Conservation (phyloP, 805 yeast genomes). For the Cyberlindnera nakhonratchasimensis region DNA sequence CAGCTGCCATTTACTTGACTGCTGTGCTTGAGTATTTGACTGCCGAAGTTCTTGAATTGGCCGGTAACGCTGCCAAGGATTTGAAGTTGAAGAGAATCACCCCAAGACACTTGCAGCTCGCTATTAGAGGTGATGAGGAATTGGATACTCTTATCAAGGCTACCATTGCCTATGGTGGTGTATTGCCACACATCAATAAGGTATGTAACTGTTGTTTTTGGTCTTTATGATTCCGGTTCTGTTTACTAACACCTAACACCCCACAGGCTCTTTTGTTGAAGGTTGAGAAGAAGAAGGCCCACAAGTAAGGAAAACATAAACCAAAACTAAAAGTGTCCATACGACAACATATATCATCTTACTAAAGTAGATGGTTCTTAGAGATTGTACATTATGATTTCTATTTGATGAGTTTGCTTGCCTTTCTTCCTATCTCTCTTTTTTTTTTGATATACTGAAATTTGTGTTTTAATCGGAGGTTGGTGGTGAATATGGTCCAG, state of each 20-base stretch:
- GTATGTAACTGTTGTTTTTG: constrained; percentile 14
- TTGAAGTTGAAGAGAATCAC: constrained; percentile 94
- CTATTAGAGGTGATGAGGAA: constrained; percentile 98
- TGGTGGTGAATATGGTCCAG: constrained; percentile 6
- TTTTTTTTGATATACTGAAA: not conserved
- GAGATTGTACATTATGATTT: constrained; percentile 12
- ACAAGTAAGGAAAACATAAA: no score
- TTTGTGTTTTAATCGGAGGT: constrained; percentile 3
- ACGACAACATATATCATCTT: not conserved
- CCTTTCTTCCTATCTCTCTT: not conserved
- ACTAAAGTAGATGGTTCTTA: not conserved
- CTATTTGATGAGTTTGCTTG: constrained; percentile 1
- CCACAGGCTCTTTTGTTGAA: constrained; percentile 25
- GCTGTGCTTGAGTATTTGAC: constrained; percentile 95
- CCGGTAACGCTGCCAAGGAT: constrained; percentile 98
- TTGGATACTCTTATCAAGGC: constrained; percentile 91
- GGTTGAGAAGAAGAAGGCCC: constrained; percentile 27
- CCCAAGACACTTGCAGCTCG: constrained; percentile 94
- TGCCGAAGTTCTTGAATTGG: constrained; percentile 95
- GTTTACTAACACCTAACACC: constrained; percentile 16
- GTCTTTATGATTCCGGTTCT: not conserved
- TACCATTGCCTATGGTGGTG: constrained; percentile 98
- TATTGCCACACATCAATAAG: constrained; percentile 56
- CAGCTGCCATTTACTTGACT: constrained; percentile 88
- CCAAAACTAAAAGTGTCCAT: constrained; percentile 1